Conservation (phyloP, 2,329 filamentous ascomycete genomes). For the Blastomyces gilchristii region DNA sequence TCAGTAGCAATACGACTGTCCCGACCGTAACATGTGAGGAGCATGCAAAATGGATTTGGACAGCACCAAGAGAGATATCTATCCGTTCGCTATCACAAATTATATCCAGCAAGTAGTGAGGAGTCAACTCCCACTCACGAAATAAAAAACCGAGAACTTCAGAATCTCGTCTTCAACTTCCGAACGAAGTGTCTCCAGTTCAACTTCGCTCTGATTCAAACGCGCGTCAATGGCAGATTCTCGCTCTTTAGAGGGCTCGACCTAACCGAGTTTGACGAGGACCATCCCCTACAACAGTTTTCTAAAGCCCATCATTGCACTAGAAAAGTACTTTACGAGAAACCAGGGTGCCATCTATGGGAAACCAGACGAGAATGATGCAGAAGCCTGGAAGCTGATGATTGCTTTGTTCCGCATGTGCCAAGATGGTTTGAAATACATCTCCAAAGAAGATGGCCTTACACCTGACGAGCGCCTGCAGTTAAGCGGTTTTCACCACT, state of each 20-base stretch:
- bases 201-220: conserved; percentile 1
- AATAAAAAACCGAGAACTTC: not conserved
- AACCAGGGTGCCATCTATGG: not conserved
- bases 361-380: not conserved
- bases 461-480: not conserved
- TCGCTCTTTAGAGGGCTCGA: not conserved
- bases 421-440: not conserved
- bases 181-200: not conserved
- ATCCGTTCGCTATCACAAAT: not conserved
- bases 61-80: not conserved
- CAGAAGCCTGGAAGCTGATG: conserved; percentile 1
- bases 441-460: not conserved
- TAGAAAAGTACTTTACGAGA: conserved; percentile 3
- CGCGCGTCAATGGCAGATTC: not conserved
- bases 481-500: not conserved
- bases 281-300: not conserved
- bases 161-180: not conserved
- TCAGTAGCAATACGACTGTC: not conserved
- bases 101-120: not conserved
- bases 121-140: not conserved
- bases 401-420: not conserved
- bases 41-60: conserved; percentile 2
- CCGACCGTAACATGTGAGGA: not conserved
- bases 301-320: not conserved
- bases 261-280: not conserved